Evolutionary conservation across 345 rosid genomes (phyloP).

Genomic region (Dipteronia sinensis): DNA sequence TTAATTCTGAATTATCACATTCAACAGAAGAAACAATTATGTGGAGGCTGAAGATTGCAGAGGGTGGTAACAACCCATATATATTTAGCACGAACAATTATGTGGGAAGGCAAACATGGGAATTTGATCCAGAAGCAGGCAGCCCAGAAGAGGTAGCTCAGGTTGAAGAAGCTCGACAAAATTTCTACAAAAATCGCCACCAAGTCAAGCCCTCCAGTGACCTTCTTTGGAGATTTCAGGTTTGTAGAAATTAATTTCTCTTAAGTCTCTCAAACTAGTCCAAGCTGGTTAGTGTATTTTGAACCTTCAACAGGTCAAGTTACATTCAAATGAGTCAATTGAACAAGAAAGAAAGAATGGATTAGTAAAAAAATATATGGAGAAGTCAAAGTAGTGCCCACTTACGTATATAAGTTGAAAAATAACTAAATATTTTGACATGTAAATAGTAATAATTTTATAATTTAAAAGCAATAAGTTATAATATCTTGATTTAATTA

Average conservation of each 20-base stretch:
- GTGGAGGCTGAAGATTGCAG: constrained; percentile 58
- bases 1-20: no score
- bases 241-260: no score
- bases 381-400: neutral
- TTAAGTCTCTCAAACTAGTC: no score
- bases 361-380: neutral
- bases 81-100: constrained; percentile 50
- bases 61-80: constrained; percentile 41
- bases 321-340: neutral
- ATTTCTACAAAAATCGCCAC: constrained; percentile 37
- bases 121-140: constrained; percentile 44
- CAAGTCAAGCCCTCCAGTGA: constrained; percentile 48
- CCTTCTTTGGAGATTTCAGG: constrained; percentile 63
- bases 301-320: neutral
- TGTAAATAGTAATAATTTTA: neutral
- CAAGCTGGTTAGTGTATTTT: neutral
- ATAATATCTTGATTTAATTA: no score
- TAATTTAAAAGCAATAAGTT: no score
- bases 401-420: neutral
- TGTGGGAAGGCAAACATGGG: constrained; percentile 53
- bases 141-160: constrained; percentile 42
- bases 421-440: neutral
- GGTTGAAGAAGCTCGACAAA: constrained; percentile 49
- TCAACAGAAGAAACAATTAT: neutral
- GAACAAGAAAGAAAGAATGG: neutral